phyloP scores from a whole-genome alignment of 2,329 filamentous ascomycete genomes.

The Tolypocladium sp. region DNA sequence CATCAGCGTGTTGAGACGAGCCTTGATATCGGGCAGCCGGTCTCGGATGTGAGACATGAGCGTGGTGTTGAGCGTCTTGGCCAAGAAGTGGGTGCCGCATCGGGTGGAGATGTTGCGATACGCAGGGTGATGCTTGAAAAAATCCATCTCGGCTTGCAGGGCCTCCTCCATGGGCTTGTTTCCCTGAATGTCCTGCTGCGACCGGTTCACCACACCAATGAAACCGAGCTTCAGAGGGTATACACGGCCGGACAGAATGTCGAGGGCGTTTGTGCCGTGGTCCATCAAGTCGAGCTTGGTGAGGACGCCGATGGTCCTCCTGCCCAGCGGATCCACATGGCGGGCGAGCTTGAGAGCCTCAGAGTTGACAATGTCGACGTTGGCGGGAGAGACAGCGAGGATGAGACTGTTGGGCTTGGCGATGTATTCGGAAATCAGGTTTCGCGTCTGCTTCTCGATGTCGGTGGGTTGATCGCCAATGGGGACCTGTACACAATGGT shows the following conservation, averaged over 20 bases:
- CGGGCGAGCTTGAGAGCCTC: constrained; percentile 93
- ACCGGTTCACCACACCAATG: constrained; percentile 95
- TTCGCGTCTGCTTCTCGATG: constrained; percentile 97
- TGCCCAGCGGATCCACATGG: constrained; percentile 90
- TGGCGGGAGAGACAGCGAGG: constrained; percentile 90
- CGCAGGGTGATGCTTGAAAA: constrained; percentile 94
- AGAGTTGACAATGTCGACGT: constrained; percentile 97
- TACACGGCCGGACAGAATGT: constrained; percentile 93
- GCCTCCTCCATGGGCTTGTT: constrained; percentile 94
- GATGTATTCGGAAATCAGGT: constrained; percentile 95
- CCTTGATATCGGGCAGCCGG: constrained; percentile 94
- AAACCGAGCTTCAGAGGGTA: constrained; percentile 96
- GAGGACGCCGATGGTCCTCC: constrained; percentile 90
- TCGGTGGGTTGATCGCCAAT: constrained; percentile 96
- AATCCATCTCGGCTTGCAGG: constrained; percentile 80
- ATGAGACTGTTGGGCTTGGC: constrained; percentile 98
- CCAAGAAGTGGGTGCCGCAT: constrained; percentile 89
- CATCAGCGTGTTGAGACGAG: constrained; percentile 94
- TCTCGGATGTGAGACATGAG: constrained; percentile 96
- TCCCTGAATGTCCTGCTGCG: constrained; percentile 94
- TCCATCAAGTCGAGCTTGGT: constrained; percentile 99
- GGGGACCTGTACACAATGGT: constrained; percentile 53
- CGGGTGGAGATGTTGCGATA: constrained; percentile 92
- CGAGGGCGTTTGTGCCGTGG: constrained; percentile 92
- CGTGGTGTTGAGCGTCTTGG: constrained; percentile 89